These are phyloP conservation scores for Salix udensis DNA, from an alignment of 345 rosid species.

Conservation along the genomic window DNA sequence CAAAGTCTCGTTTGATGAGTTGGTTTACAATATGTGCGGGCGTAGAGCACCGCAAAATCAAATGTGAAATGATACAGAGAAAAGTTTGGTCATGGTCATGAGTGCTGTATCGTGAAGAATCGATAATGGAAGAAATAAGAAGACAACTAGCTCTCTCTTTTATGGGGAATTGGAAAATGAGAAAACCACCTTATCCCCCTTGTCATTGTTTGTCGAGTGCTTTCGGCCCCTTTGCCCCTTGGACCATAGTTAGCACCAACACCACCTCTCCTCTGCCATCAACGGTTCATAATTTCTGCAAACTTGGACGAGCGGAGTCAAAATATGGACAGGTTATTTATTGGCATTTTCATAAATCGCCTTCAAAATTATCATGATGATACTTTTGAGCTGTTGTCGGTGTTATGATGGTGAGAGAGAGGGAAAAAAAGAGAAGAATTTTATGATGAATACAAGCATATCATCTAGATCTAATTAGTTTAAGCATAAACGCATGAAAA, in stretches of 20 bases:
- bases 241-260: background rate
- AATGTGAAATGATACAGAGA: background rate
- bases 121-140: conserved; percentile 7
- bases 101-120: background rate
- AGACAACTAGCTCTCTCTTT: background rate
- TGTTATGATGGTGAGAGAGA: too few species aligned
- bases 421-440: too few species aligned
- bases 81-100: conserved; percentile 13
- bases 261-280: background rate
- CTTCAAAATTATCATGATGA: background rate
- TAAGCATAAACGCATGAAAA: too few species aligned
- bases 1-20: background rate
- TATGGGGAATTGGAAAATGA: conserved; percentile 18
- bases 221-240: conserved; percentile 35
- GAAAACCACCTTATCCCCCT: conserved; percentile 19
- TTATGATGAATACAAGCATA: too few species aligned
- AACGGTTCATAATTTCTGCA: background rate
- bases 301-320: background rate
- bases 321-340: background rate
- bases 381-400: too few species aligned
- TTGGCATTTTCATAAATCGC: background rate
- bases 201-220: conserved; percentile 32
- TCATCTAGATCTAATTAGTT: too few species aligned
- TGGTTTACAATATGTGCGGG: background rate
- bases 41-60: background rate